These are phyloP conservation scores for Puccinia triticina DNA, from an alignment of 1,284 basidiomycete species.

Conservation along the genomic window DNA sequence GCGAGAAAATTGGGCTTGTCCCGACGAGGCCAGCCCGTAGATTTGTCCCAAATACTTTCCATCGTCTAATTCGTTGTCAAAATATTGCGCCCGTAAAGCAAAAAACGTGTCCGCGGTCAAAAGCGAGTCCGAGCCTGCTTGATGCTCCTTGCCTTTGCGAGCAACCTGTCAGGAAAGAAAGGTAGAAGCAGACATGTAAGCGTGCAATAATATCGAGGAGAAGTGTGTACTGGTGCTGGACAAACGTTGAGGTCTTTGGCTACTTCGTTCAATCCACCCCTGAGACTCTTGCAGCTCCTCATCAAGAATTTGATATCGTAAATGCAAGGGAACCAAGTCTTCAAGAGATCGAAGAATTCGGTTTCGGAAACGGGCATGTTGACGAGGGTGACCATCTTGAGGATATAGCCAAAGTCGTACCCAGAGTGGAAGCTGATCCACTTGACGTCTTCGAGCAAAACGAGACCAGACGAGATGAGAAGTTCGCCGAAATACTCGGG, in stretches of 20 bases:
- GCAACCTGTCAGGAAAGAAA: slow-evolving; percentile 17
- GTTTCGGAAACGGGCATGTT: slow-evolving; percentile 86
- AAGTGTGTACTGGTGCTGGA: neutral
- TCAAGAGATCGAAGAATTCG: slow-evolving; percentile 84
- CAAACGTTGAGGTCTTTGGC: slow-evolving; percentile 74
- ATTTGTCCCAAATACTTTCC: slow-evolving; percentile 45
- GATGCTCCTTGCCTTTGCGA: slow-evolving; percentile 44
- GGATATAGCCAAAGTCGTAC: slow-evolving; percentile 98
- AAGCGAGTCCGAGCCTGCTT: slow-evolving; percentile 47
- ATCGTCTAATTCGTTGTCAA: slow-evolving; percentile 45
- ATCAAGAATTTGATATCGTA: slow-evolving; percentile 99
- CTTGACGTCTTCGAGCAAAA: slow-evolving; percentile 82
- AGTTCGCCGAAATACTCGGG: slow-evolving; percentile 96
- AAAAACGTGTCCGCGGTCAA: slow-evolving; percentile 46
- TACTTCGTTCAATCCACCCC: slow-evolving; percentile 92
- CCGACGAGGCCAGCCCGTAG: slow-evolving; percentile 41
- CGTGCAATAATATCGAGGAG: neutral
- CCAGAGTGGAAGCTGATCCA: slow-evolving; percentile 99
- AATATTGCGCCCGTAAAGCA: slow-evolving; percentile 32
- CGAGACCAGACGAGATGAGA: slow-evolving; percentile 92
- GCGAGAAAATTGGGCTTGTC: slow-evolving; percentile 31
- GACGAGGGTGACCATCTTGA: slow-evolving; percentile 87
- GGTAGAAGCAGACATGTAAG: neutral
- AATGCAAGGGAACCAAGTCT: slow-evolving; percentile 92
- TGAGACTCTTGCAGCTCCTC: slow-evolving; percentile 81